phyloP scores from a whole-genome alignment of 1,284 basidiomycete genomes.

The Singerocomus inundabilis region DNA sequence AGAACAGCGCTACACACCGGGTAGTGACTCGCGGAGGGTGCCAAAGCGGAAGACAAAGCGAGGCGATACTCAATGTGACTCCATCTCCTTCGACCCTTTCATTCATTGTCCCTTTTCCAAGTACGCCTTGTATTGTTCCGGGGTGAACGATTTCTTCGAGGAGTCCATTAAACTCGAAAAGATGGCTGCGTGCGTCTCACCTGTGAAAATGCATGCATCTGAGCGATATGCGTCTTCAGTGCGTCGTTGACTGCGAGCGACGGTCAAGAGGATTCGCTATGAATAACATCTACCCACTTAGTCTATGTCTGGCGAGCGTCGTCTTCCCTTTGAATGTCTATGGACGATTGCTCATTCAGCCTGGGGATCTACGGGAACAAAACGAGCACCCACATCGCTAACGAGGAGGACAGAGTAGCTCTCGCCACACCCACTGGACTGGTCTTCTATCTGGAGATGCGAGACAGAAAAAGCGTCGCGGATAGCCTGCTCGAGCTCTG shows the following conservation, averaged over 20 bases:
- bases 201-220: constrained; percentile 85
- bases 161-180: constrained; percentile 1
- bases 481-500: constrained; percentile 59
- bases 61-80: neutral
- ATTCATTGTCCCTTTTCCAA: constrained; percentile 41
- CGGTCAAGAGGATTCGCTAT: neutral
- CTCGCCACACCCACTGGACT: constrained; percentile 76
- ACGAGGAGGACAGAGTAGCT: constrained; percentile 73
- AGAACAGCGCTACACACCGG: constrained; percentile 9
- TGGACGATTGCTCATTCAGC: neutral
- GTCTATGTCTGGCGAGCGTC: constrained; percentile 67
- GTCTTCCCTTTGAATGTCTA: constrained; percentile 73
- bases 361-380: neutral
- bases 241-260: constrained; percentile 63
- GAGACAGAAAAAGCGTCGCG: constrained; percentile 55
- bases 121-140: constrained; percentile 61
- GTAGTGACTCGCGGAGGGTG: too few species aligned
- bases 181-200: constrained; percentile 37
- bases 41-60: constrained; percentile 1
- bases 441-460: constrained; percentile 70
- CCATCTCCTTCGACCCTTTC: neutral
- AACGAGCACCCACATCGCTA: constrained; percentile 53
- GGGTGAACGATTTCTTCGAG: constrained; percentile 71
- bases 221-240: constrained; percentile 67
- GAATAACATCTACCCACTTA: constrained; percentile 44